Conservation (phyloP, 345 rosid species). For the Brassica napus region DNA sequence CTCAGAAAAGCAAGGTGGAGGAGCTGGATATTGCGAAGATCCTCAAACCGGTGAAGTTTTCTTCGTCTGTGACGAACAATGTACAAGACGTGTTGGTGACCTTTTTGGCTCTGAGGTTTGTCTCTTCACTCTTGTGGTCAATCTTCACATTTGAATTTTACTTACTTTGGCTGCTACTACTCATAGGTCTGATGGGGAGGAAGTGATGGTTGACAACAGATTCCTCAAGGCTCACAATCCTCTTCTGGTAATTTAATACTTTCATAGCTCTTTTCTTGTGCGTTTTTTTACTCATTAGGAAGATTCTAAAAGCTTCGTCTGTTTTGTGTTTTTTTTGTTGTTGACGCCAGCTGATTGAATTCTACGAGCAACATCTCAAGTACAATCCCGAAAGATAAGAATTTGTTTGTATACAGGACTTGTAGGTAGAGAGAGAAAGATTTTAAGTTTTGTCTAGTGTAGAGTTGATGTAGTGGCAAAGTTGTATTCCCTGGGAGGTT, state of each 20-base stretch:
- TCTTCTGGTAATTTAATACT: slow-evolving; percentile 61
- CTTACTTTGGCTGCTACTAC: neutral
- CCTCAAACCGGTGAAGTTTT: slow-evolving; percentile 69
- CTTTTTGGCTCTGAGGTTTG: slow-evolving; percentile 80
- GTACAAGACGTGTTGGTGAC: slow-evolving; percentile 74
- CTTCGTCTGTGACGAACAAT: slow-evolving; percentile 60
- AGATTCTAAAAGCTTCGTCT: slow-evolving; percentile 10
- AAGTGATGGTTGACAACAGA: slow-evolving; percentile 80
- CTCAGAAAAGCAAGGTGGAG: slow-evolving; percentile 45
- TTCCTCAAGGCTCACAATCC: slow-evolving; percentile 88
- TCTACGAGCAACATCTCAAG: slow-evolving; percentile 92
- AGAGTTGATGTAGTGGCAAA: slow-evolving; percentile 33
- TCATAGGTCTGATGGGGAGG: slow-evolving; percentile 86
- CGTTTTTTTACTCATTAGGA: slow-evolving; percentile 6
- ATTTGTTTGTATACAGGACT: slow-evolving; percentile 38
- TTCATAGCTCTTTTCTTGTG: slow-evolving; percentile 4
- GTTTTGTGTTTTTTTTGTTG: neutral
- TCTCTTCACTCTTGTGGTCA: slow-evolving; percentile 8
- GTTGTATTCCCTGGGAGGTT: neutral
- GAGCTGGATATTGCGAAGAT: slow-evolving; percentile 60
- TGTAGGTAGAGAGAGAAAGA: slow-evolving; percentile 29
- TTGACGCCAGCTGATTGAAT: slow-evolving; percentile 67
- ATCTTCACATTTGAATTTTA: neutral
- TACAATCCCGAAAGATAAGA: slow-evolving; percentile 45
- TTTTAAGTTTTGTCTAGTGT: slow-evolving; percentile 19